Conservation (phyloP, 768 basidiomycete genomes). For the Steccherinum ochraceum region DNA sequence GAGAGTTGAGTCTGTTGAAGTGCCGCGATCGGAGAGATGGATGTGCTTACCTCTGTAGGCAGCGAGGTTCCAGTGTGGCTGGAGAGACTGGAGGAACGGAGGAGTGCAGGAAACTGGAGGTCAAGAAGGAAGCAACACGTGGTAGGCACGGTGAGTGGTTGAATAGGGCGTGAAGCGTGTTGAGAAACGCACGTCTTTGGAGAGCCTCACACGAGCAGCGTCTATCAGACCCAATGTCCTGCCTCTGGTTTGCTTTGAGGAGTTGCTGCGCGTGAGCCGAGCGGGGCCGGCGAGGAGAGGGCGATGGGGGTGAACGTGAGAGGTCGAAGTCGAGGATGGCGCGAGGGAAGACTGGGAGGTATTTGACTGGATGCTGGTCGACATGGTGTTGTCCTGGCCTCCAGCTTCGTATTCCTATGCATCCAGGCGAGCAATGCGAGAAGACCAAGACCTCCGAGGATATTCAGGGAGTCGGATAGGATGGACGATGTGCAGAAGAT, state of each 20-base stretch:
- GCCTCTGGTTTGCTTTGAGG: constrained; percentile 15
- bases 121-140: constrained; percentile 25
- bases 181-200: constrained; percentile 26
- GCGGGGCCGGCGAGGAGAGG: constrained; percentile 12
- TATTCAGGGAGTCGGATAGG: too few relatives aligned
- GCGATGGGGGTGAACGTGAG: constrained; percentile 14
- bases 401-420: neutral
- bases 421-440: neutral
- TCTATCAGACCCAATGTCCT: constrained; percentile 26
- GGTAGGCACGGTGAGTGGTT: constrained; percentile 24
- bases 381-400: constrained; percentile 4
- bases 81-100: constrained; percentile 21
- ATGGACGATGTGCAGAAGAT: too few relatives aligned
- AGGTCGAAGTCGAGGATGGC: constrained; percentile 14
- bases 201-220: constrained; percentile 27
- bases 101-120: constrained; percentile 21
- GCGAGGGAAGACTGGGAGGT: constrained; percentile 16
- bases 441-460: neutral
- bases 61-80: neutral
- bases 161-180: constrained; percentile 17
- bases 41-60: constrained; percentile 2
- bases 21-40: constrained; percentile 2
- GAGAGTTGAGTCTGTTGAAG: constrained; percentile 6
- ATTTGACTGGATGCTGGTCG: neutral
- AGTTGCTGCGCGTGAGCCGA: constrained; percentile 9